These are phyloP conservation scores for Ampelocalamus luodianensis DNA, from an alignment of 176 grass and related monocot genomes.

Conservation along the genomic window DNA sequence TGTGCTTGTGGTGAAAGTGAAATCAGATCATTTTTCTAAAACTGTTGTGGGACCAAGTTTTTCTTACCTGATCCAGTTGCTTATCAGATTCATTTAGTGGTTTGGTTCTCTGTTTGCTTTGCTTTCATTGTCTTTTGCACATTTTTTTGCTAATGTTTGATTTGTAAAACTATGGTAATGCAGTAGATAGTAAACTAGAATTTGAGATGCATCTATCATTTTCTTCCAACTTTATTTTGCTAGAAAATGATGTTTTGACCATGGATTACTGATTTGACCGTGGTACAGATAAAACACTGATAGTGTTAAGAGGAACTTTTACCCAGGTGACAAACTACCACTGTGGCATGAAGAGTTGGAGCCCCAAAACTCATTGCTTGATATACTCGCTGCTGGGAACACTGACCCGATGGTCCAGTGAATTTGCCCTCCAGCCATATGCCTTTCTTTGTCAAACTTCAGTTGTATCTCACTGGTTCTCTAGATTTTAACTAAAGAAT, in stretches of 20 bases:
- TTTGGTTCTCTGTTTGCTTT: not conserved
- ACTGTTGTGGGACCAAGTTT: not conserved
- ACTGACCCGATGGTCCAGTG: conserved; percentile 76
- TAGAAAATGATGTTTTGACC: not conserved
- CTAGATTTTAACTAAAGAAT: conserved; percentile 29
- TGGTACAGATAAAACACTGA: conserved; percentile 62
- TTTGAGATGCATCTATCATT: not conserved
- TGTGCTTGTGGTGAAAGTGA: not conserved
- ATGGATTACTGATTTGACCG: conserved; percentile 18
- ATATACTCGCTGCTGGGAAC: conserved; percentile 67
- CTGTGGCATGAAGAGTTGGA: conserved; percentile 88
- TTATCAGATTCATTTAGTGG: not conserved
- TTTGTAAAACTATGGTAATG: conserved; percentile 4
- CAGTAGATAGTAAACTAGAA: not conserved
- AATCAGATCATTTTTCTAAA: conserved; percentile 1
- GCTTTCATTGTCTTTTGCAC: not conserved
- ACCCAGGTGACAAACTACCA: conserved; percentile 74
- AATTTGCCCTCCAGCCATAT: not conserved
- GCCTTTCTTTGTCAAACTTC: not conserved
- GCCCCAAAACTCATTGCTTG: conserved; percentile 78
- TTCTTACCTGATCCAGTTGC: not conserved
- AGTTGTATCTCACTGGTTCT: conserved; percentile 42
- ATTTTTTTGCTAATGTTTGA: not conserved
- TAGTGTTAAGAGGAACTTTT: conserved; percentile 78
- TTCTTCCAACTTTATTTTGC: not conserved